A percentile compares a stretch with the other conserved stretches of the same genome.
phyloP scores from a whole-genome alignment of 805 yeast species.

The Suhomyces emberorum region DNA sequence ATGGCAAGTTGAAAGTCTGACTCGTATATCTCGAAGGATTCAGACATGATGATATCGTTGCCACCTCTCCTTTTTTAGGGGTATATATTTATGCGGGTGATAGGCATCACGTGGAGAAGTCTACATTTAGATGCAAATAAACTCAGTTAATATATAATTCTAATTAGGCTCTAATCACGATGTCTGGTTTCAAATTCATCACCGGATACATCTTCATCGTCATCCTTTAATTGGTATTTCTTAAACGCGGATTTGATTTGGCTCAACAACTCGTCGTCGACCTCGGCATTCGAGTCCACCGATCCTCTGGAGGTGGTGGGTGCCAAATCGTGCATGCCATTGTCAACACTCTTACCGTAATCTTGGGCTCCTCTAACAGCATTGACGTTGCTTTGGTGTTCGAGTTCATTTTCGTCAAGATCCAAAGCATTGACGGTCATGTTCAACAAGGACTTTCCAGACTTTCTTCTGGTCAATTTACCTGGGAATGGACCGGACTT shows the following conservation, averaged over 20 bases:
- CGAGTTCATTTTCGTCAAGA: conserved; percentile 58
- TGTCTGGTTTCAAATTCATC: conserved; percentile 51
- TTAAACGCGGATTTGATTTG: conserved; percentile 37
- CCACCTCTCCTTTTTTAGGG: conserved; percentile 2
- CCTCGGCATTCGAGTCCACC: conserved; percentile 25
- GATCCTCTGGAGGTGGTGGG: conserved; percentile 24
- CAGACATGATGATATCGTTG: conserved; percentile 32
- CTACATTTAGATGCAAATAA: neutral
- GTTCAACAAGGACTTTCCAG: conserved; percentile 70
- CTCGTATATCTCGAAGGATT: conserved; percentile 62
- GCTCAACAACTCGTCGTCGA: conserved; percentile 30
- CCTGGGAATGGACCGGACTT: conserved; percentile 50
- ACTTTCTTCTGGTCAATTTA: conserved; percentile 58
- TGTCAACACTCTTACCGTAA: conserved; percentile 18
- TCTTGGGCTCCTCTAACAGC: conserved; percentile 15
- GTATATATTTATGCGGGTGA: no score
- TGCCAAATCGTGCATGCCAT: conserved; percentile 16
- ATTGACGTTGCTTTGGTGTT: conserved; percentile 14
- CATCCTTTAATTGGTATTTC: conserved; percentile 26
- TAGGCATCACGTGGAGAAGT: neutral
- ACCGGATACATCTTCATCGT: conserved; percentile 42
- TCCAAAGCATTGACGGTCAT: conserved; percentile 67
- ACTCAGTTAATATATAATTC: no score
- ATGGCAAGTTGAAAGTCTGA: conserved; percentile 68
- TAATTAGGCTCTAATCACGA: neutral